Conservation (phyloP, 441 rosid genomes). For the Pelargonium myrrhifolium region DNA sequence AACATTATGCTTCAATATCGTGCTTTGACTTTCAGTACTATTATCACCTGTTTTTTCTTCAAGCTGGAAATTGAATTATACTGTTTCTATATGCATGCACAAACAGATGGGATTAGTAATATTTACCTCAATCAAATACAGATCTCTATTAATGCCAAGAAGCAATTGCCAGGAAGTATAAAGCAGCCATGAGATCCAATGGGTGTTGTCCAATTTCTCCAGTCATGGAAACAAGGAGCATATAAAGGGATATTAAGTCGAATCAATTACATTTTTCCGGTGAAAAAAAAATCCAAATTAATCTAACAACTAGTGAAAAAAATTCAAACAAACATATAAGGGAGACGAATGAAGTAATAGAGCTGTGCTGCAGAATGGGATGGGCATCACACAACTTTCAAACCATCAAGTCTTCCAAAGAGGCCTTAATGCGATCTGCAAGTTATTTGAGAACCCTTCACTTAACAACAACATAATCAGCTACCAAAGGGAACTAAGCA, state of each 20-base stretch:
- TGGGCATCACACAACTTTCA: background rate
- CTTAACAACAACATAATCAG: conserved; percentile 22
- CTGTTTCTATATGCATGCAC: too few species aligned
- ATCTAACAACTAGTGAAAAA: conserved; percentile 18
- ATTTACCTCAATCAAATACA: too few species aligned
- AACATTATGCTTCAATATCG: too few species aligned
- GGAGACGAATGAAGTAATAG: background rate
- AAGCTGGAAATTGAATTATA: too few species aligned
- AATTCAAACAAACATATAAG: too few species aligned
- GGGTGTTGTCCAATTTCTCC: conserved; percentile 9
- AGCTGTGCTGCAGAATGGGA: background rate
- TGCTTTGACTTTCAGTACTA: too few species aligned
- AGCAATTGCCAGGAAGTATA: background rate
- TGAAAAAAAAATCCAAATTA: conserved; percentile 11
- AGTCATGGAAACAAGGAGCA: conserved; percentile 10
- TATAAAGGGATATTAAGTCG: conserved; percentile 13
- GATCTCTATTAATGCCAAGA: background rate
- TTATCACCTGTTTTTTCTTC: too few species aligned
- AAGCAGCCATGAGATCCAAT: background rate
- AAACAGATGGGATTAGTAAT: too few species aligned
- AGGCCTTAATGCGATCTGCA: conserved; percentile 17
- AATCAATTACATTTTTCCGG: conserved; percentile 20
- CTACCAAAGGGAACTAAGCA: conserved; percentile 18
- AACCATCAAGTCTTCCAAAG: conserved; percentile 21
- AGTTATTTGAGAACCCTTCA: conserved; percentile 9